Base-by-base conservation (phyloP, 768 basidiomycete species). In the Boletus reticuloceps region DNA sequence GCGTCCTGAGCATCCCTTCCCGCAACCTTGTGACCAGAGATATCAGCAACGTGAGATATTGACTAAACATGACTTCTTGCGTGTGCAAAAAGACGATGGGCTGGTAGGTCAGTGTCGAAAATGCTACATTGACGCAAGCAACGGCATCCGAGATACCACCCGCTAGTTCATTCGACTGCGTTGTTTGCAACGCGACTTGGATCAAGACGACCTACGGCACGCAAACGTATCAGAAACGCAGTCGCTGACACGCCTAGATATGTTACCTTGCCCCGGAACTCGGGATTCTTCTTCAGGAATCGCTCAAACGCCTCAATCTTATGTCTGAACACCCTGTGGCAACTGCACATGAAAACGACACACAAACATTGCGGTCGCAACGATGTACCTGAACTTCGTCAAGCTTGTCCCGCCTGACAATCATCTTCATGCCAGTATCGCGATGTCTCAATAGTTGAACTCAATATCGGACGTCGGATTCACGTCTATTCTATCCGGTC, bases 371-470 rank as follows among this genome's bases (percentile, higher is more conserved):
- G 5, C 4, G 10, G 2, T 41, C 38, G 8, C 20, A 16, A 22
- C 37, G 2, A 55, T 69, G 20, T 32, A 79, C 82, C 74, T 91
- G 89, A 53, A 94, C 79, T 64, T 89, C 89, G 65, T 95, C 92
- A 29, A 95, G 79, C 71, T 95, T 94, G 69, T 94, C 92, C 3
- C 92, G 75, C 0, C 91, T 92, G 0, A 95, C 92, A 47, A 94
- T 81, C 63, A 94, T 78, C 73, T 90, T 91, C 83, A 91, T 88
- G 2, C 90, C 93, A 1, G 82, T 78, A 64, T 94, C 94, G 0
- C 91, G 83, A 69, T 91, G 88, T 40, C 78, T 81, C n/a, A 95
- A 75, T 3, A 85, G 79, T 37, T 82, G 78, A 5, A 91, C 86
- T 90, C 93, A 94, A 56, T 93, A 89, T 1, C 78, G 72, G 3